Base-by-base conservation (phyloP, 2,329 filamentous ascomycete species). In the Hirsutella minnesotensis region DNA sequence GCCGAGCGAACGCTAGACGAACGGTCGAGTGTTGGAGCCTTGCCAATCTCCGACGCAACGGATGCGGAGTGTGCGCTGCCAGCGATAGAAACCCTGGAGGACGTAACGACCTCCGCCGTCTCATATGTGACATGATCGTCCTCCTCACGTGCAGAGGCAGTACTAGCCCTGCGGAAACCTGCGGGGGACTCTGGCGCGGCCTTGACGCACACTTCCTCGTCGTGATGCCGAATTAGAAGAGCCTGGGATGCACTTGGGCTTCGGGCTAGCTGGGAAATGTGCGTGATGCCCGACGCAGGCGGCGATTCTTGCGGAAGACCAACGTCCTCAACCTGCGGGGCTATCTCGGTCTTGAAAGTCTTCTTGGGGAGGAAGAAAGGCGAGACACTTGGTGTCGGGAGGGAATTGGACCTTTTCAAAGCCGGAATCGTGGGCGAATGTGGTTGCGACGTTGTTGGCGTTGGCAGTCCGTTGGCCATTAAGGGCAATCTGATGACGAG, bases 51-150 rank as follows among this genome's bases (percentile, higher is more conserved):
- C 1, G 72, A 72, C 2, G 61, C 57, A 4, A 31, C 3, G 10
- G 38, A 33, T 3, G 69, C 60, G 2, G 71, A 69, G 1, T 72
- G 74, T 27, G 65, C 66, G 49, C 68, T 67, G 29, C 72, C 72
- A 24, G 66, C 66, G 21, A 77, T 67, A 3, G 75, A 79, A 9
- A 79, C 64, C 30, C 75, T 65, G 3, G 73, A 68, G 0, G 74
- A 75, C 0, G 71, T 78, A 43, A 79, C 48, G 24, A 79, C 74
- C 50, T 77, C 65, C 3, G 73, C 71, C 51, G 75, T 68, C 68
- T 84, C 73, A 56, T 75, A 63, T 56, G 65, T 52, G 19, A 49
- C 48, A 56, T 73, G 51, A 52, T 69, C 44, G 49, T 79, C 58
- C 50, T 75, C 53, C 49, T 73, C 40, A 63, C 44, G 46, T 5